Conservation (phyloP, 2,329 filamentous ascomycete genomes). For the Nemania bipapillata region DNA sequence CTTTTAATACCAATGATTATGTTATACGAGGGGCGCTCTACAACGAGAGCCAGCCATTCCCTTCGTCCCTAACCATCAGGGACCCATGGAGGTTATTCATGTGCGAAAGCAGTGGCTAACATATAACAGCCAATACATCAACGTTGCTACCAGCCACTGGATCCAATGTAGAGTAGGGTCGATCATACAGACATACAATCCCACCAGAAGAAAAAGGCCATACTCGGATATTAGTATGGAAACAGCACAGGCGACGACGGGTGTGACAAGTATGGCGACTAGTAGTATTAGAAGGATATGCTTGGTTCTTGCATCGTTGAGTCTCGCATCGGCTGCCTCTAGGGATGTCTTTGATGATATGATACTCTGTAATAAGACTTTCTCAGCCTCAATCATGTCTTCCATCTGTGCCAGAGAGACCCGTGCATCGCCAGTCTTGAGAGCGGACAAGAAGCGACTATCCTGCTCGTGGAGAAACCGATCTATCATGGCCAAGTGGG, state of each 20-base stretch:
- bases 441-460: conserved; percentile 8
- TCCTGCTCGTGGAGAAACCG: conserved; percentile 16
- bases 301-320: neutral
- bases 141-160: too few species aligned
- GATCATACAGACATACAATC: neutral
- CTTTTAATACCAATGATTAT: neutral
- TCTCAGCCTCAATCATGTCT: neutral
- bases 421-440: neutral
- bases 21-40: too few species aligned
- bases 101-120: too few species aligned
- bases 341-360: neutral
- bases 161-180: too few species aligned
- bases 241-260: neutral
- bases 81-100: too few species aligned
- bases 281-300: too few species aligned
- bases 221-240: neutral
- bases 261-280: neutral
- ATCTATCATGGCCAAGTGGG: neutral
- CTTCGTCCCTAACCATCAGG: too few species aligned
- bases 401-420: conserved; percentile 3
- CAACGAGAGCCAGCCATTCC: too few species aligned
- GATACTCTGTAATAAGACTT: conserved; percentile 5
- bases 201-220: neutral
- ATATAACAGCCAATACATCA: too few species aligned
- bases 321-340: neutral